Base-by-base conservation (phyloP, 2,329 filamentous ascomycete species). In the Scedosporium boydii region DNA sequence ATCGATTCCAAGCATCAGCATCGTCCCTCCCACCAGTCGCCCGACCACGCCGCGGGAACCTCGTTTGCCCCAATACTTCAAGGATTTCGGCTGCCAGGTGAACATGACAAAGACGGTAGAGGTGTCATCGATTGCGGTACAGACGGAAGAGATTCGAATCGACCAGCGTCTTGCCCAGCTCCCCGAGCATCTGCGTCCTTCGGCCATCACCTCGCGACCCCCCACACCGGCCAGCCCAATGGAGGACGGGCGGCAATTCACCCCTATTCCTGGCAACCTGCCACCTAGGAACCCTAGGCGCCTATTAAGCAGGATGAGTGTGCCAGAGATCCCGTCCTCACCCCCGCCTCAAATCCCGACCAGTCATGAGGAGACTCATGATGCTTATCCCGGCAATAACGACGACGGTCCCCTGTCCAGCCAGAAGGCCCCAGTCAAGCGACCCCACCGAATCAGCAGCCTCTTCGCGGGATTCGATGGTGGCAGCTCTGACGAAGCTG, bases 131-230 rank as follows among this genome's bases (percentile, higher is more conserved):
- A 82, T 71, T 10, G 71, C 73, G 2, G 76, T 93, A 63, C 95
- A 99, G 77, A 99, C 95, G 0, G 93, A 98, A 68, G 90, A 91
- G 64, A 97, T 98, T 63, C 85, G 90, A 62, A 84, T 96, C 5
- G 93, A 96, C 70, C 85, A 86, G 75, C 85, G 92, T 64, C 77
- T 91, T 55, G 84, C 88, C 64, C 87, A 86, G 67, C 79, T 96
- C 27, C 91, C 91, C 14, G 78, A 85, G 1, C 89, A 95, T 70
- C 80, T 96, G 41, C 86, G 92, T 62, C 91, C 92, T 0, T 93
- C 90, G 0, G 81, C 87, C 18, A 89, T 96, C 64, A 78, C 81
- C 0, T 87, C 86, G 0, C 76, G 82, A 21, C 85, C 86, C 7
- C 72, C 77, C 1, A 87, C 85, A 12, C 85, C 85, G 18, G 77